phyloP scores from a whole-genome alignment of 2,329 filamentous ascomycete species.

The Waltergamsia citrina region DNA sequence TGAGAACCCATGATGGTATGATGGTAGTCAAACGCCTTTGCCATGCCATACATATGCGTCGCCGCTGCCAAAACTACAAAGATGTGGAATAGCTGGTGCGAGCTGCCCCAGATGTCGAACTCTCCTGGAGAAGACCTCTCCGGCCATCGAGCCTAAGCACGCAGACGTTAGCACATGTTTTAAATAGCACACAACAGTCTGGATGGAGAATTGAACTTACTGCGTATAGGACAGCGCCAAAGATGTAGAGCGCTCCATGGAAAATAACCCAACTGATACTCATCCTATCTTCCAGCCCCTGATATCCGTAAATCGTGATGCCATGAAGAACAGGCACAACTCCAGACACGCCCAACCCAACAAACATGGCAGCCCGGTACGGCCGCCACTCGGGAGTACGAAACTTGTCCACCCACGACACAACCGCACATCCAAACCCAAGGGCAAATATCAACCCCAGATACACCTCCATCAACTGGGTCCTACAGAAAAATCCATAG shows the following conservation, averaged over 20 bases:
- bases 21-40: constrained; percentile 79
- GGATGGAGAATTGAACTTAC: constrained; percentile 36
- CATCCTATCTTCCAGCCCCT: constrained; percentile 60
- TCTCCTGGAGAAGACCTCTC: constrained; percentile 68
- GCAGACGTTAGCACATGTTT: constrained; percentile 1
- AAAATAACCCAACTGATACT: constrained; percentile 71
- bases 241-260: constrained; percentile 76
- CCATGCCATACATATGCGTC: constrained; percentile 71
- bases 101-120: constrained; percentile 88
- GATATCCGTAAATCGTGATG: constrained; percentile 54
- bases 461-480: constrained; percentile 58
- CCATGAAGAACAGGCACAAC: constrained; percentile 78
- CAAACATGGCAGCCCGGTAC: constrained; percentile 82
- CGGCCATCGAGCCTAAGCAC: constrained; percentile 61
- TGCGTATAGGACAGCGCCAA: constrained; percentile 80
- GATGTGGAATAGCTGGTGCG: constrained; percentile 93
- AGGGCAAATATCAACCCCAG: constrained; percentile 71
- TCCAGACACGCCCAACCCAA: constrained; percentile 75
- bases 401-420: constrained; percentile 75
- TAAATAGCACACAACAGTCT: background rate
- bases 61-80: constrained; percentile 76
- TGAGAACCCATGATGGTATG: constrained; percentile 50
- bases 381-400: constrained; percentile 76
- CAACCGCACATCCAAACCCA: constrained; percentile 64
- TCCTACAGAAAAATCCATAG: constrained; percentile 72